These are phyloP conservation scores for Podila verticillata DNA, from an alignment of 192 early-diverging fungal genomes.

Conservation along the genomic window DNA sequence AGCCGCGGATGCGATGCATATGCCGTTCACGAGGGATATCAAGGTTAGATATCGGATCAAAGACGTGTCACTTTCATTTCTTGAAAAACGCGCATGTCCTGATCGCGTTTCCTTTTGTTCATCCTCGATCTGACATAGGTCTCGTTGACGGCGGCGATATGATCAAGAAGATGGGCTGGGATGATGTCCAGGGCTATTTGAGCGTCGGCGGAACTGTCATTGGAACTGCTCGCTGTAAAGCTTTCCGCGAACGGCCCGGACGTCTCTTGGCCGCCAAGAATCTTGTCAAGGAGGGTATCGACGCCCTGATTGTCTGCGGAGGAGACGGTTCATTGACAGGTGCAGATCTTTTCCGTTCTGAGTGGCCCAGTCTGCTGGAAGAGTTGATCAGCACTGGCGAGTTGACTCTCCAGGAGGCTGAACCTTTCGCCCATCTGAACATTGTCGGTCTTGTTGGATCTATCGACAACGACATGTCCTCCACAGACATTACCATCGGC, in stretches of 20 bases:
- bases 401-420: slow-evolving; percentile 69
- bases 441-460: slow-evolving; percentile 98
- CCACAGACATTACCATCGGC: slow-evolving; percentile 95
- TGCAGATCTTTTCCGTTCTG: slow-evolving; percentile 88
- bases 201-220: slow-evolving; percentile 92
- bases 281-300: slow-evolving; percentile 91
- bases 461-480: slow-evolving; percentile 95
- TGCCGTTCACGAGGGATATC: slow-evolving; percentile 95
- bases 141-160: slow-evolving; percentile 92
- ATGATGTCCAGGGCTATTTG: slow-evolving; percentile 90
- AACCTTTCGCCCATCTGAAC: slow-evolving; percentile 73
- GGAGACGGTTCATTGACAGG: slow-evolving; percentile 98
- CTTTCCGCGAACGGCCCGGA: slow-evolving; percentile 87
- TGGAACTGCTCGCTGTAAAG: slow-evolving; percentile 90
- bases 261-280: slow-evolving; percentile 85
- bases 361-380: slow-evolving; percentile 87
- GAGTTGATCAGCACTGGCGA: slow-evolving; percentile 69
- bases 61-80: not conserved
- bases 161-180: slow-evolving; percentile 87
- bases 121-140: slow-evolving; percentile 53
- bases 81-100: not conserved
- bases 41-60: slow-evolving; percentile 59
- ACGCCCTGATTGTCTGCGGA: slow-evolving; percentile 94
- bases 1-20: slow-evolving; percentile 84
- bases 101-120: not conserved